Conservation (phyloP, 1,139 yeast species). For the Zygoascus sp. region DNA sequence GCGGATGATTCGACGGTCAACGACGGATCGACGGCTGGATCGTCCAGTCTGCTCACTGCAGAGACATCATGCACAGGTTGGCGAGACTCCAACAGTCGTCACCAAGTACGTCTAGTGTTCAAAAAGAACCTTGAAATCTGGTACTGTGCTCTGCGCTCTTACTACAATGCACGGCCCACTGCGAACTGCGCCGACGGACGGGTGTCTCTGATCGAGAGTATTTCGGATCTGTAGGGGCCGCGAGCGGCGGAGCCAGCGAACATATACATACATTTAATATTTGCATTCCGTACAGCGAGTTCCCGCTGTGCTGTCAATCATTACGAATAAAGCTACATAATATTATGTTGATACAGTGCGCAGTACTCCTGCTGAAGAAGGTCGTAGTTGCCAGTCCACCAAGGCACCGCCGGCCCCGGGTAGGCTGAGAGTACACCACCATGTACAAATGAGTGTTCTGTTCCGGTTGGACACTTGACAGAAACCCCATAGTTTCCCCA, state of each 20-base stretch:
- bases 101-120: slow-evolving; percentile 11
- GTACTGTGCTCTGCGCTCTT: slow-evolving; percentile 14
- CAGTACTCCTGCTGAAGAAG: no score
- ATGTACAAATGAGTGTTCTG: no score
- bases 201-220: background rate
- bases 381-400: no score
- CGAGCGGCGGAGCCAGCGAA: no score
- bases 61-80: slow-evolving; percentile 1
- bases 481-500: no score
- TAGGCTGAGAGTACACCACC: no score
- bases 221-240: background rate
- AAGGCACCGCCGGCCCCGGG: no score
- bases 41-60: background rate
- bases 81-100: background rate
- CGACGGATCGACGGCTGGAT: background rate
- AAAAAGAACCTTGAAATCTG: slow-evolving; percentile 14
- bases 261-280: no score
- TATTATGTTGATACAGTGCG: background rate
- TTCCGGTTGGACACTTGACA: background rate
- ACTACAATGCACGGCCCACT: slow-evolving; percentile 7
- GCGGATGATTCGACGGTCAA: slow-evolving; percentile 7
- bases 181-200: slow-evolving; percentile 2
- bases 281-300: background rate
- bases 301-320: background rate
- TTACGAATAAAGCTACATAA: no score